phyloP scores from a whole-genome alignment of 441 rosid species.

The Melastoma candidum region DNA sequence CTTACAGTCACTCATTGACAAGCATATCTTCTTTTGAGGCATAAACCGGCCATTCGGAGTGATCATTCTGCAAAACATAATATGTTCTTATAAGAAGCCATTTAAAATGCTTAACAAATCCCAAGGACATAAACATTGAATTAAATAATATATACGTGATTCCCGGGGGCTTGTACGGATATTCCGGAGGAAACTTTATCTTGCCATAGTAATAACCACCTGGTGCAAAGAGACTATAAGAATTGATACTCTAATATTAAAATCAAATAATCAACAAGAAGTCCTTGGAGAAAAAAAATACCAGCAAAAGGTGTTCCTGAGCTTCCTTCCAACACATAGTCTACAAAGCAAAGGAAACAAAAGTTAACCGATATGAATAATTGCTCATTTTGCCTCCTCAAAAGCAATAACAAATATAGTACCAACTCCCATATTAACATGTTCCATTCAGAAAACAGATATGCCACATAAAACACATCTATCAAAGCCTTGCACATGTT shows the following conservation, averaged over 20 bases:
- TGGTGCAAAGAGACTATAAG: slow-evolving; percentile 10
- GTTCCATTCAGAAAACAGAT: too few species aligned
- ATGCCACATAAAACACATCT: too few species aligned
- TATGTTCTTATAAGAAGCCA: slow-evolving; percentile 6
- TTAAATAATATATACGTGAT: slow-evolving; percentile 48
- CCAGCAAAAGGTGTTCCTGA: slow-evolving; percentile 97
- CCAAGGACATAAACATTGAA: not conserved
- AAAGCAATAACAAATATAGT: not conserved
- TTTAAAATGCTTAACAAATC: slow-evolving; percentile 5
- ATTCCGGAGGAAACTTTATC: slow-evolving; percentile 94
- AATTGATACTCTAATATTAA: slow-evolving; percentile 2
- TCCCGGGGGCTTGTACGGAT: slow-evolving; percentile 98
- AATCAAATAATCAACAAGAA: slow-evolving; percentile 15
- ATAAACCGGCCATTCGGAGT: slow-evolving; percentile 96
- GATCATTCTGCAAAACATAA: slow-evolving; percentile 55
- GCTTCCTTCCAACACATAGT: slow-evolving; percentile 96
- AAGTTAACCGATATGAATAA: slow-evolving; percentile 12
- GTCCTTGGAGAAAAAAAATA: slow-evolving; percentile 20
- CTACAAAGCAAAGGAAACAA: slow-evolving; percentile 33
- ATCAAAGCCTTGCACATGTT: too few species aligned
- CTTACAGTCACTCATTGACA: slow-evolving; percentile 99
- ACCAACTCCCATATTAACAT: too few species aligned
- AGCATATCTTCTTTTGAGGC: slow-evolving; percentile 94
- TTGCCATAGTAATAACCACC: slow-evolving; percentile 95
- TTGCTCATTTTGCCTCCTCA: not conserved